Conservation (phyloP, 108 stramenopile genomes). For the Parmales sp. region DNA sequence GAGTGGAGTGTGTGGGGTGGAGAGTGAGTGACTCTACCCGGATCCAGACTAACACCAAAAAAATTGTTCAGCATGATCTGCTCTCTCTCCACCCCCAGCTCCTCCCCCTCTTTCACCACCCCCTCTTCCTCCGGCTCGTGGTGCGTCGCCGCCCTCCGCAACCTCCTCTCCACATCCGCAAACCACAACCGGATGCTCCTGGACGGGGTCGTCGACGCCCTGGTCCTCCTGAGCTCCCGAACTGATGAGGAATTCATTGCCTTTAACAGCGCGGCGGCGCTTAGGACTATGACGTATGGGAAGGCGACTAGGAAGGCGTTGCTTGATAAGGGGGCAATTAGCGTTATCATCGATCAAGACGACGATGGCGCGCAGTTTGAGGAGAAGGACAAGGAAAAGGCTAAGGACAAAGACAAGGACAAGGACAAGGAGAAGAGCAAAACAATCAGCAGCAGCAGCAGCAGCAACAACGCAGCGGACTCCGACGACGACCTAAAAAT, state of each 20-base stretch:
- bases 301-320: neutral
- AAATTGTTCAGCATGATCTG: too few species aligned
- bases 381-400: too few species aligned
- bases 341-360: constrained; percentile 10
- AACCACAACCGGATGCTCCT: constrained; percentile 2
- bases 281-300: constrained; percentile 12
- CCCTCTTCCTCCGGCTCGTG: too few species aligned
- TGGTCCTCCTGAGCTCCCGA: neutral
- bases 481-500: neutral
- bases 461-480: neutral
- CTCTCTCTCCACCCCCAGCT: too few species aligned
- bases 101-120: too few species aligned
- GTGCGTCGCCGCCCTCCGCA: constrained; percentile 3
- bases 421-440: too few species aligned
- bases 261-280: constrained; percentile 3
- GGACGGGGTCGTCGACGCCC: neutral
- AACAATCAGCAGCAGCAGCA: neutral
- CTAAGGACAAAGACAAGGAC: too few species aligned
- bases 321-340: neutral
- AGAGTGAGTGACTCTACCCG: too few species aligned
- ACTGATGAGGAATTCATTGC: neutral
- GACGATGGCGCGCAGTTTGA: too few species aligned
- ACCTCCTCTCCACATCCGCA: neutral
- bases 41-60: too few species aligned
- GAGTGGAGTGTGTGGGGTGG: neutral